Conservation (phyloP, 2,329 filamentous ascomycete species). For the Fusarium paranaense region DNA sequence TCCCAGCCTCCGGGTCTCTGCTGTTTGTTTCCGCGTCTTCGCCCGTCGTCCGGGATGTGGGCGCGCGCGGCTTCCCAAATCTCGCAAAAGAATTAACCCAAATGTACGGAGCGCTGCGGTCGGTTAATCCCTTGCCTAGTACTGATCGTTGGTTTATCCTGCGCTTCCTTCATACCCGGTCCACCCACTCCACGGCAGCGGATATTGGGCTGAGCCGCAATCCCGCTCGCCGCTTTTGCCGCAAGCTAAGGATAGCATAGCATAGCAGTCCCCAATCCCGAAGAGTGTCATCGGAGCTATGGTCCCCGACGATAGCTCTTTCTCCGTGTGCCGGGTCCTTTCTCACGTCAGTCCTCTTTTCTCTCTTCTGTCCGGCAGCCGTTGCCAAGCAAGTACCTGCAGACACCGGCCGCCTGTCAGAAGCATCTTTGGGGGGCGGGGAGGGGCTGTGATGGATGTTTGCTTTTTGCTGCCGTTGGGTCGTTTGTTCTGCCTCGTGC, state of each 20-base stretch:
- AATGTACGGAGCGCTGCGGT: not conserved
- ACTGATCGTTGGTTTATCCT: not conserved
- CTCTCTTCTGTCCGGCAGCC: not conserved
- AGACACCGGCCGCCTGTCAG: not conserved
- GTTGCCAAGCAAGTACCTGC: conserved; percentile 5
- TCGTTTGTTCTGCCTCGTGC: not conserved
- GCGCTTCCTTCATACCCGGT: not conserved
- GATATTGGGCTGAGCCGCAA: conserved; percentile 13
- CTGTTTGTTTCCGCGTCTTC: not conserved
- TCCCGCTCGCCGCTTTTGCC: not conserved
- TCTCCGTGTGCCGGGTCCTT: not conserved
- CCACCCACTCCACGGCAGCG: not conserved
- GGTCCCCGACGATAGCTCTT: not conserved
- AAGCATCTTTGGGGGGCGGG: not conserved
- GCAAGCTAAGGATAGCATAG: not conserved
- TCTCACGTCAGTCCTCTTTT: not conserved
- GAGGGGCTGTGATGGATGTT: not conserved
- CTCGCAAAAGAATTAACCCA: not conserved
- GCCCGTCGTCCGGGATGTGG: not conserved
- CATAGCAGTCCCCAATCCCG: not conserved
- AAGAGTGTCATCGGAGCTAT: not conserved
- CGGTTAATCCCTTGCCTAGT: not conserved
- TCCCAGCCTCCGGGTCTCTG: not conserved
- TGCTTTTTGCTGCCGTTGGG: not conserved
- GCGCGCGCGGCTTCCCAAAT: not conserved